phyloP scores from a whole-genome alignment of 352 stramenopile genomes.

The Phytophthora sp. region DNA sequence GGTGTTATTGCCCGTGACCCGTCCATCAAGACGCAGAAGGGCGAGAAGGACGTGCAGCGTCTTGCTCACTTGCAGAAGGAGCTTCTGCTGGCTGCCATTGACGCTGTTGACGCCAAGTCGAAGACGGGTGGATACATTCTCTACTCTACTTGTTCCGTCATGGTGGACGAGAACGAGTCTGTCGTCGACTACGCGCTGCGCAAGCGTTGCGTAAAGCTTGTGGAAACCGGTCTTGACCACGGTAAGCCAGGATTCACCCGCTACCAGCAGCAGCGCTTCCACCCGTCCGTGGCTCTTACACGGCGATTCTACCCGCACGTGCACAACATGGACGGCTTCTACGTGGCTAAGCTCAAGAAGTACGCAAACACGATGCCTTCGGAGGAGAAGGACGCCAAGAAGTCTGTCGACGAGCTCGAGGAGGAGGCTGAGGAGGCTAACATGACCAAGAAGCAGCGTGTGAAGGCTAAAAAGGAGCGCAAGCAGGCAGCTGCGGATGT shows the following conservation, averaged over 20 bases:
- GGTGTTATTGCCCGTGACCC: constrained; percentile 98
- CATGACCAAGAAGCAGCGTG: constrained; percentile 85
- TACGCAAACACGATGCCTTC: constrained; percentile 92
- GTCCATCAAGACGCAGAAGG: constrained; percentile 99
- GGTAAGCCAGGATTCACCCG: constrained; percentile 93
- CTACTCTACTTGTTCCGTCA: constrained; percentile 98
- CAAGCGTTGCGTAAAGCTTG: constrained; percentile 98
- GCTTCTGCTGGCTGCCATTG: constrained; percentile 98
- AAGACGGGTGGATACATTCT: constrained; percentile 98
- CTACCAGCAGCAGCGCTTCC: constrained; percentile 98
- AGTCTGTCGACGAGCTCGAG: constrained; percentile 70
- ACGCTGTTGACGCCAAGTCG: constrained; percentile 96
- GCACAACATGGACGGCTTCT: constrained; percentile 99
- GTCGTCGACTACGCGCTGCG: constrained; percentile 99
- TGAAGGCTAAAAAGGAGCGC: constrained; percentile 74
- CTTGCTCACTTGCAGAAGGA: constrained; percentile 99
- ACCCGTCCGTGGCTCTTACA: constrained; percentile 96
- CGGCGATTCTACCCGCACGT: constrained; percentile 99
- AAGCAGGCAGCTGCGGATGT: constrained; percentile 82
- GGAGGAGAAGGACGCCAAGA: constrained; percentile 78
- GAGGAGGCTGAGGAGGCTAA: constrained; percentile 74
- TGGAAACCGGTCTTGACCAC: constrained; percentile 98
- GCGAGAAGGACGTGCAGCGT: constrained; percentile 88
- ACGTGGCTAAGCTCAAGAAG: constrained; percentile 99
- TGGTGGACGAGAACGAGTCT: constrained; percentile 95